Percentiles rank a stretch among this genome's conserved stretches.
Evolutionary conservation across 2,329 filamentous ascomycete species (phyloP).

Genomic region (Ascochyta viciae-villosae): DNA sequence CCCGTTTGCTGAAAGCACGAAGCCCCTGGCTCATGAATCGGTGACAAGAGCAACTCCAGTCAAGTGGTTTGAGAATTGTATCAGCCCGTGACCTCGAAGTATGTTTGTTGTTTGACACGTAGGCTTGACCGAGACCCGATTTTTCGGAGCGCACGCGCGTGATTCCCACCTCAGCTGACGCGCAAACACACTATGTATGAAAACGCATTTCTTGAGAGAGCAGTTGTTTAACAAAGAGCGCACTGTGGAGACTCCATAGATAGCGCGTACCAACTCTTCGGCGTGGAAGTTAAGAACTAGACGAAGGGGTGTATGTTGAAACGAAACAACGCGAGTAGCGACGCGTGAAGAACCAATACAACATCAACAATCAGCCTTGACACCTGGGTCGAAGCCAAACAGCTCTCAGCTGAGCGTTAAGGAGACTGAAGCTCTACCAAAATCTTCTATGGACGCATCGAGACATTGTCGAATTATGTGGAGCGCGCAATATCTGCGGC

Average conservation of each 20-base stretch:
- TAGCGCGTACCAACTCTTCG: not conserved
- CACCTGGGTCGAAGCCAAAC: not conserved
- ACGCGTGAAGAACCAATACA: constrained; percentile 17
- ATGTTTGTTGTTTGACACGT: not conserved
- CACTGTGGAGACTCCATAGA: not conserved
- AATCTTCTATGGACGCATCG: not conserved
- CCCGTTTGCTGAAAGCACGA: not conserved
- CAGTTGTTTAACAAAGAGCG: not conserved
- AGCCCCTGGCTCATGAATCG: not conserved
- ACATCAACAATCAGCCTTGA: not conserved
- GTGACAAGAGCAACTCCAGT: not conserved
- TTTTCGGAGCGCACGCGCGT: not conserved
- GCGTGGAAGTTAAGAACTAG: not conserved
- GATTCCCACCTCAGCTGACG: constrained; percentile 9
- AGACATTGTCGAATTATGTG: not conserved
- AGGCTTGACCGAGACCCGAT: not conserved
- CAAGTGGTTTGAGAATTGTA: not conserved
- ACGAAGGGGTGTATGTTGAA: constrained; percentile 5
- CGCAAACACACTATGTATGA: not conserved
- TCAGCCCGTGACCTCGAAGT: not conserved
- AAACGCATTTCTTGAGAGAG: not conserved
- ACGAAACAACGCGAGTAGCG: constrained; percentile 18
- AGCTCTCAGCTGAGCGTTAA: not conserved
- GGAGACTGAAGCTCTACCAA: not conserved
- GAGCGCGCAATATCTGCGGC: constrained; percentile 1